These are phyloP conservation scores for Aspergillus campestris DNA, from an alignment of 495 filamentous ascomycete species.

Conservation along the genomic window DNA sequence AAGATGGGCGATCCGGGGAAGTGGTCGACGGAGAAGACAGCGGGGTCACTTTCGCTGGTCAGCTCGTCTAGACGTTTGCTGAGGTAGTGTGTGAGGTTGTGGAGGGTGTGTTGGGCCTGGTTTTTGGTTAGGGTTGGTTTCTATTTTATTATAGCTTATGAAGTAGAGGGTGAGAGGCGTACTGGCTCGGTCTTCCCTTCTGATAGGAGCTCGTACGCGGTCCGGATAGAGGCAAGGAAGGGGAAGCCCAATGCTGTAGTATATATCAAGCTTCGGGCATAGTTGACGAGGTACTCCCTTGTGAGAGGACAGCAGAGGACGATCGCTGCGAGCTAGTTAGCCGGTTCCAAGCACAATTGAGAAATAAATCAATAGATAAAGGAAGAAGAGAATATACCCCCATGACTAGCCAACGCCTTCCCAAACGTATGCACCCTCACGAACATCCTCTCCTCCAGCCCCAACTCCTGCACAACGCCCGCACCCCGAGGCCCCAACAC, in stretches of 20 bases:
- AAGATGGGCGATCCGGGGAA: slow-evolving; percentile 37
- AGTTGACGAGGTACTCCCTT: slow-evolving; percentile 37
- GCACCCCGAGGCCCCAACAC: slow-evolving; percentile 53
- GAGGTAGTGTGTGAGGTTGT: slow-evolving; percentile 30
- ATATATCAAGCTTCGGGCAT: slow-evolving; percentile 41
- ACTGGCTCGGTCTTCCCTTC: slow-evolving; percentile 35
- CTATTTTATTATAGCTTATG: too few species aligned
- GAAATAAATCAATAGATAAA: background rate
- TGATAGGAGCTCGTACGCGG: slow-evolving; percentile 35
- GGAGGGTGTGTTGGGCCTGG: slow-evolving; percentile 32
- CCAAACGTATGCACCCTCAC: slow-evolving; percentile 69
- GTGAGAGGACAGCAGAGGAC: slow-evolving; percentile 39
- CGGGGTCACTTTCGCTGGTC: slow-evolving; percentile 12
- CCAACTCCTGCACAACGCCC: slow-evolving; percentile 59
- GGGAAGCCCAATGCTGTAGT: slow-evolving; percentile 43
- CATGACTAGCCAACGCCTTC: slow-evolving; percentile 64
- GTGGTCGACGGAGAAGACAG: slow-evolving; percentile 30
- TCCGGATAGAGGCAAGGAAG: slow-evolving; percentile 37
- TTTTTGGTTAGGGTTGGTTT: background rate
- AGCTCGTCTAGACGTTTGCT: slow-evolving; percentile 22
- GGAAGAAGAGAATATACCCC: slow-evolving; percentile 45
- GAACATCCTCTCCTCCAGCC: slow-evolving; percentile 58
- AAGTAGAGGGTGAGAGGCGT: background rate
- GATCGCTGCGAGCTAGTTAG: slow-evolving; percentile 17
- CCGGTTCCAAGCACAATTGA: background rate